Evolutionary conservation across 805 yeast genomes (phyloP), one percentile per base, ranked within the genome.

Genomic region (Metschnikowia kofuensis): DNA sequence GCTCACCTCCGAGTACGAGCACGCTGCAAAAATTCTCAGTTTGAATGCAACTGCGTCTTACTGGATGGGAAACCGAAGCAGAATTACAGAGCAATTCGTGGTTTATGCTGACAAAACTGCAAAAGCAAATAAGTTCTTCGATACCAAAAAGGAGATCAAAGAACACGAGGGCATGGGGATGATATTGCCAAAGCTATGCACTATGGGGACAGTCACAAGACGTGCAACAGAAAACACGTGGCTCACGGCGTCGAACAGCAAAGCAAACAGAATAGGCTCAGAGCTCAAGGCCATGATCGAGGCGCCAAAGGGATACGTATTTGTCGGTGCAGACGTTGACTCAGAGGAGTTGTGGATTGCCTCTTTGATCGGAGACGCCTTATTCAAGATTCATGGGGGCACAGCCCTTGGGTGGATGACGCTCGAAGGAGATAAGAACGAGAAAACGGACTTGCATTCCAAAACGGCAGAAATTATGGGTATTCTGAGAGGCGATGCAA

Each of bases 321-420:
- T 94, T 69, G 96, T 94, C 8, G 99, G 99, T 9, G 99, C 99
- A 0, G 99, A 94, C 72, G 99, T 94, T 8, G 99, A 94, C 66
- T 89, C 97, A 35, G 99, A 94, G 63, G 99, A 94, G 63, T 74
- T 94, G 38, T 94, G 99, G 99, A 94, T 94, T 56, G 99, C 99
- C 0, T 87, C 97, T 15, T 70, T 95, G 26, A 84, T 92, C 31
- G 97, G 99, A 3, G 99, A 94, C 64, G 84, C 98, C 0, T 80
- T 85, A 45, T 89, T 92, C 67, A 81, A 85, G 32, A 71, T 87
- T 26, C 99, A 94, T 65, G 99, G 99, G 6, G 95, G 95, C 12
- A 89, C 98, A 0, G 96, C 98, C 0, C 78, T 95, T 47, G 97
- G 98, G 0, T 95, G 99, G 99, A 95, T 94, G 99, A 91, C 97